Base-by-base conservation (phyloP, 2,329 filamentous ascomycete genomes). In the Botrytis medusae region DNA sequence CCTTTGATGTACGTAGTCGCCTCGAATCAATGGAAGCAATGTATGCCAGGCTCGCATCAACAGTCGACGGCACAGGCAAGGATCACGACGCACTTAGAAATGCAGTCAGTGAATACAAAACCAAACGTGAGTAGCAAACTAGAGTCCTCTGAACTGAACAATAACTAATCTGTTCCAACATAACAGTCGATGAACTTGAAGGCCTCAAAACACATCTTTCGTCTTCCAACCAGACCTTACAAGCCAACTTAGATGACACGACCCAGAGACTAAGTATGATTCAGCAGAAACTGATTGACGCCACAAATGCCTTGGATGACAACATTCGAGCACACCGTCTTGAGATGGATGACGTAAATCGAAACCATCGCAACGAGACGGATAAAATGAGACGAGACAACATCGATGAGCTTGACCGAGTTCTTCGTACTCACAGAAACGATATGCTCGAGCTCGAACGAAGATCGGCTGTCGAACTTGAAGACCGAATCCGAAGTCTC, bases 1-100 rank as follows among this genome's bases (percentile, higher is more conserved):
- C 88, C 79, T 95, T 92, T 87, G 94, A 98, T 81, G 90, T 94
- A 77, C 91, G 94, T 78, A 89, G 89, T 75, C 90, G 91, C 76
- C 87, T 98, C 77, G 90, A 91, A 75, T 88, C 90, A 74, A 91
- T 98, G 83, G 93, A 97, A 78, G 85, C 86, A 29, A 87, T 95
- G 79, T 94, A 94, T 80, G 87, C 88, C 65, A 85, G 87, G 74
- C 86, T 98, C 75, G 91, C 92, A 79, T 87, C 91, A 73, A 91
- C 92, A 76, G 89, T 98, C 80, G 89, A 90, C 74, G 87, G 87
- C 46, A 90, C 92, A 34, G 87, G 91, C 18, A 87, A 87, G 59
- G 90, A 93, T 72, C 90, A 89, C 77, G 91, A 88, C 73, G 87
- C 86, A 8, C 85, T 94, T 74, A 93, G 95, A 78, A 92, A 96